A percentile compares a stretch with the other conserved stretches of the same genome.
These are phyloP conservation scores for Nosema granulosis DNA, from an alignment of 371 early-diverging fungal genomes.

Conservation along the genomic window DNA sequence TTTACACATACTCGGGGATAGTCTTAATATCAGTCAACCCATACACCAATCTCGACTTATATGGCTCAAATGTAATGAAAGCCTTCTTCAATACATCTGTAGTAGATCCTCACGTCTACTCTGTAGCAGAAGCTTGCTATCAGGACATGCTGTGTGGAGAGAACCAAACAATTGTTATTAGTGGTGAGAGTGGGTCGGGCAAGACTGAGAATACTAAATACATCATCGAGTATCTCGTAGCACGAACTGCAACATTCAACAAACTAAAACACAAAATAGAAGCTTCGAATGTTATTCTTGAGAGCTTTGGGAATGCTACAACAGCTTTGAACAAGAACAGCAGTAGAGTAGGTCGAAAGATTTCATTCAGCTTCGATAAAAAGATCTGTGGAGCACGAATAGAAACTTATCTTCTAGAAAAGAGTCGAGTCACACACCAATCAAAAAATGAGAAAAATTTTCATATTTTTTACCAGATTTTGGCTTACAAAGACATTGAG, in stretches of 20 bases:
- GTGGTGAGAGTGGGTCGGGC: slow-evolving; percentile 66
- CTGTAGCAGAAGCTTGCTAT: slow-evolving; percentile 49
- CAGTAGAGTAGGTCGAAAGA: slow-evolving; percentile 75
- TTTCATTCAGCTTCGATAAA: slow-evolving; percentile 79
- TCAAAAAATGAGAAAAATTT: slow-evolving; percentile 75
- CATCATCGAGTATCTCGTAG: slow-evolving; percentile 61
- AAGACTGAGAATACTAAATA: slow-evolving; percentile 66
- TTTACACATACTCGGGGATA: slow-evolving; percentile 61
- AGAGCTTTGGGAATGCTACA: slow-evolving; percentile 74
- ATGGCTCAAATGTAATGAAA: slow-evolving; percentile 13
- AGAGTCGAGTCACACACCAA: slow-evolving; percentile 70
- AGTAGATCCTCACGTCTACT: slow-evolving; percentile 57
- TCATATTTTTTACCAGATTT: slow-evolving; percentile 74
- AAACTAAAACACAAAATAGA: slow-evolving; percentile 21
- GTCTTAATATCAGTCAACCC: slow-evolving; percentile 66
- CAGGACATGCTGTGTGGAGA: slow-evolving; percentile 18
- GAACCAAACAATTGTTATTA: slow-evolving; percentile 64
- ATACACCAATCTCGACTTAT: slow-evolving; percentile 40
- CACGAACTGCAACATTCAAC: slow-evolving; percentile 9
- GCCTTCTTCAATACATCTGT: slow-evolving; percentile 1
- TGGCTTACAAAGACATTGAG: slow-evolving; percentile 6
- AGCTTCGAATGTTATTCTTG: slow-evolving; percentile 67
- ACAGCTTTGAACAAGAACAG: slow-evolving; percentile 72
- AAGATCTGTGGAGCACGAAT: slow-evolving; percentile 77
- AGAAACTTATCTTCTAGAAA: slow-evolving; percentile 78